Base-by-base conservation (phyloP, 495 filamentous ascomycete genomes). In the Penicillium parvum region DNA sequence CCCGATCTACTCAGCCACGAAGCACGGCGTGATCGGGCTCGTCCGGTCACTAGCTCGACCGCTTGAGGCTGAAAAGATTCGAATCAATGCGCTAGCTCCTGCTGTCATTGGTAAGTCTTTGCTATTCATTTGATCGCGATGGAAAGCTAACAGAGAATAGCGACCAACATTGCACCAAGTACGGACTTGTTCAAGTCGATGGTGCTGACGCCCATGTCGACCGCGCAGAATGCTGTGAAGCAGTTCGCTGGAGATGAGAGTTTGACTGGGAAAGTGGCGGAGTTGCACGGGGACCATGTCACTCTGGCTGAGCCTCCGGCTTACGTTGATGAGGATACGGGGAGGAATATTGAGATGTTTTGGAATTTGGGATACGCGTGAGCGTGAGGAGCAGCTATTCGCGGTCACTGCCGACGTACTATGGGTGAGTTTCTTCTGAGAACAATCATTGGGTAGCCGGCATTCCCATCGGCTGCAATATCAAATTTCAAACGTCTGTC, bases 51-150 rank as follows among this genome's bases (percentile, higher is more conserved):
- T 73, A 2, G 69, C 64, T 5, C 40, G 44, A 19, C 33, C 61
- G 0, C 53, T 79, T 5, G 64, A 63, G 21, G 45, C 42, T 7
- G 54, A 68, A 5, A 54, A 65, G 12, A 76, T 81, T 22, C 65
- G 63, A 37, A 77, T 79, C 38, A 78, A 79, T 49, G 76, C 64
- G 5, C 47, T 81, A 12, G 73, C 73, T 15, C 77, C 77, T 4
- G 73, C 72, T 21, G 66, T 73, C 26, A 63, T 79, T 9, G 63
- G 72, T 76, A 53, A 30, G 62, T 38, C 6, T 12, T 10, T 15
- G 8, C 16, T 3, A 8, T 5, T 1, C 4, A 14, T 2, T 11
- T 3, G 11, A 37, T 7, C 1, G 33, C 11, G 17, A 17, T 6
- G 14, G 9, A 21, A 25, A 3, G 22, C 12, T 41, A 17, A 42